Conservation (phyloP, 805 yeast genomes). For the Starmerella apis region DNA sequence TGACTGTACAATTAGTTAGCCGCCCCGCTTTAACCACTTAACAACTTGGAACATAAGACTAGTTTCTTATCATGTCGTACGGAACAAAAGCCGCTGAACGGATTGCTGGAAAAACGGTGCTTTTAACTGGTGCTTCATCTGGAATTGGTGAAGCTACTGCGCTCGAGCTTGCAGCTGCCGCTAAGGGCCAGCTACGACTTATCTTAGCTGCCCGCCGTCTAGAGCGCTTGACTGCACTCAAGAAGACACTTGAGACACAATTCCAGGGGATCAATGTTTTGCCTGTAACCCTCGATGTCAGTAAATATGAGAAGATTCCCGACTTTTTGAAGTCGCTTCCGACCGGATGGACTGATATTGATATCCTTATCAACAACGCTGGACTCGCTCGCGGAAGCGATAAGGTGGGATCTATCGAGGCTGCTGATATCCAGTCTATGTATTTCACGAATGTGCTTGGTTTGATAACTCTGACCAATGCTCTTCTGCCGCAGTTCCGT, state of each 20-base stretch:
- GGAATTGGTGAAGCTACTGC: constrained; percentile 96
- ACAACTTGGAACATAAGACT: too few species aligned
- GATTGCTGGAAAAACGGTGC: constrained; percentile 63
- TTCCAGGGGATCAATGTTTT: constrained; percentile 42
- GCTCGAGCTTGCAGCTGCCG: constrained; percentile 65
- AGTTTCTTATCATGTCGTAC: too few species aligned
- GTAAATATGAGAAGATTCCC: constrained; percentile 41
- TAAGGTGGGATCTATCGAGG: constrained; percentile 54
- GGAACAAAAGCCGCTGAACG: constrained; percentile 70
- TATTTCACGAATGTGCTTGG: constrained; percentile 83
- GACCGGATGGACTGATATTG: constrained; percentile 45
- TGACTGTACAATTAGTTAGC: too few species aligned
- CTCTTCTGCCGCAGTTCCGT: constrained; percentile 60
- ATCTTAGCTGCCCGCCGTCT: constrained; percentile 70
- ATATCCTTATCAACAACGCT: constrained; percentile 53
- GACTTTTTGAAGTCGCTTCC: constrained; percentile 47
- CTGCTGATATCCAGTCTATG: constrained; percentile 62
- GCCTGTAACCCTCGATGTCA: constrained; percentile 47
- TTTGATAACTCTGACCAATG: constrained; percentile 71
- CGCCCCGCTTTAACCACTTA: too few species aligned
- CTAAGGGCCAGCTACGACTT: constrained; percentile 59
- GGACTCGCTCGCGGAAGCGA: constrained; percentile 67
- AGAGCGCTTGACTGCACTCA: constrained; percentile 45
- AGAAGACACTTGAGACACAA: constrained; percentile 38
- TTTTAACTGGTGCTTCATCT: constrained; percentile 93